Conservation (phyloP, 768 basidiomycete species). For the Suillus paluster region DNA sequence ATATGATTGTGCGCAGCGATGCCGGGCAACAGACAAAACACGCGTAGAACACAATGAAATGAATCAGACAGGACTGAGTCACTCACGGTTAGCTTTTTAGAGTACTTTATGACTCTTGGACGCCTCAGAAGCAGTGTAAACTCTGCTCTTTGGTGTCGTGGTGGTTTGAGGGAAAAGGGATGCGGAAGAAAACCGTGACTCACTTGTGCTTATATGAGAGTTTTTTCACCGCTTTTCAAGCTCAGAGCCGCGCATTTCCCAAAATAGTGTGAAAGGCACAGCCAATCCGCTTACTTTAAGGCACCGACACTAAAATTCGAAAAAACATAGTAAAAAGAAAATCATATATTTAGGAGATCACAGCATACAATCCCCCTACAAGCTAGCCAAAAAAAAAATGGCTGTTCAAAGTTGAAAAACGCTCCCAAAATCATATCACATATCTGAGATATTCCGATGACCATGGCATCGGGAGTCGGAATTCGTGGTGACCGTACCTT, state of each 20-base stretch:
- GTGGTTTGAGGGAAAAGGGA: constrained; percentile 25
- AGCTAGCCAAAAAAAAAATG: background rate
- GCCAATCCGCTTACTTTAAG: constrained; percentile 16
- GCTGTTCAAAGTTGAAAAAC: background rate
- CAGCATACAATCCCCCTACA: background rate
- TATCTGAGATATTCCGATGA: background rate
- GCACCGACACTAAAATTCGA: background rate
- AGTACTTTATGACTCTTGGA: constrained; percentile 24
- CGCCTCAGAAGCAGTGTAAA: constrained; percentile 23
- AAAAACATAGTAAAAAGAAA: background rate
- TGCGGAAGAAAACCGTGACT: constrained; percentile 23
- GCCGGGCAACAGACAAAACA: constrained; percentile 22
- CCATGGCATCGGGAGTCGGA: background rate
- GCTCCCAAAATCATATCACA: background rate
- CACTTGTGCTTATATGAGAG: constrained; percentile 32
- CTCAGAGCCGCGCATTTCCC: constrained; percentile 36
- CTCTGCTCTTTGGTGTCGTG: constrained; percentile 22
- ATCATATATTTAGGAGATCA: background rate
- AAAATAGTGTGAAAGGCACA: constrained; percentile 22
- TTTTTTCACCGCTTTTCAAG: constrained; percentile 40
- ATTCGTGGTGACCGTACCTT: background rate
- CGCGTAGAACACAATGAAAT: constrained; percentile 37
- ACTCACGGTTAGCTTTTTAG: constrained; percentile 29
- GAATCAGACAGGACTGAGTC: constrained; percentile 26
- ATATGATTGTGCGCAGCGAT: constrained; percentile 22